Percentiles rank a stretch among this genome's conserved stretches.
These are phyloP conservation scores for Geotrichum histeridarum DNA, from an alignment of 1,139 yeast genomes.

Conservation along the genomic window DNA sequence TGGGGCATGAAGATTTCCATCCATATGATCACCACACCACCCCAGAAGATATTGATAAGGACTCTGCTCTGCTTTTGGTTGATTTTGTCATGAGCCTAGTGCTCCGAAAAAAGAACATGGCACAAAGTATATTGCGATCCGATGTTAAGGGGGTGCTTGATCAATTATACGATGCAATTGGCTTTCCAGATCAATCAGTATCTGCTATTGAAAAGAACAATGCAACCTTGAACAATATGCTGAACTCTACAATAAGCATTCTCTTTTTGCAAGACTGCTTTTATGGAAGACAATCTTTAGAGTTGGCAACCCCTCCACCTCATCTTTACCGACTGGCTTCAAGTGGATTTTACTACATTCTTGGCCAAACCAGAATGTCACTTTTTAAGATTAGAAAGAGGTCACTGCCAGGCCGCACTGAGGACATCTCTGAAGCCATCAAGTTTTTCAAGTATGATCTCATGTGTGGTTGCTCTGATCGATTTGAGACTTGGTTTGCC, in stretches of 20 bases:
- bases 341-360: constrained; percentile 65
- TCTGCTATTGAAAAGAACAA: constrained; percentile 40
- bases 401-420: constrained; percentile 71
- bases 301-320: constrained; percentile 38
- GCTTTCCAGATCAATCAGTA: constrained; percentile 51
- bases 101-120: constrained; percentile 54
- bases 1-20: constrained; percentile 53
- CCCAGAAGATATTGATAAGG: constrained; percentile 41
- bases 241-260: constrained; percentile 50
- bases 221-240: constrained; percentile 45
- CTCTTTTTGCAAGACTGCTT: constrained; percentile 52
- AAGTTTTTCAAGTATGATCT: constrained; percentile 63
- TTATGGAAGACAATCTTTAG: constrained; percentile 48
- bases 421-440: constrained; percentile 73
- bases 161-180: constrained; percentile 64
- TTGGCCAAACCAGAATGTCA: constrained; percentile 64
- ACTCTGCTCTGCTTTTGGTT: constrained; percentile 55
- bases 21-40: constrained; percentile 67
- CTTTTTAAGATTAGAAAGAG: constrained; percentile 62
- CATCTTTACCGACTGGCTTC: constrained; percentile 40
- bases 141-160: constrained; percentile 73
- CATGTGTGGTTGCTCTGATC: constrained; percentile 50
- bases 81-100: constrained; percentile 60
- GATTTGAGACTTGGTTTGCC: constrained; percentile 83
- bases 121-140: constrained; percentile 47